Base-by-base conservation (phyloP, 257 asterid species). In the Osmanthus fragrans region DNA sequence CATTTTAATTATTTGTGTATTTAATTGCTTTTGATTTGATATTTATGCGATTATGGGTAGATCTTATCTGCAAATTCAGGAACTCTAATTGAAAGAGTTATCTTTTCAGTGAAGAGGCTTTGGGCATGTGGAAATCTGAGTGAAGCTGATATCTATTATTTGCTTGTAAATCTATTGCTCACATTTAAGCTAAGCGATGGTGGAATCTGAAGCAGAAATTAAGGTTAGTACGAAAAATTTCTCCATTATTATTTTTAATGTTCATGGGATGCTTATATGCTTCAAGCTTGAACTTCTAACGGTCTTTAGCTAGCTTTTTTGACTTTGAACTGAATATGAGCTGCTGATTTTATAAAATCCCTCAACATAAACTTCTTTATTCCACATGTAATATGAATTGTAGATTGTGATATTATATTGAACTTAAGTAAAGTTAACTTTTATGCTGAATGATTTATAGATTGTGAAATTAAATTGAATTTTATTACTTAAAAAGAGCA, bases 131-230 rank as follows among this genome's bases (percentile, higher is more conserved):
- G 82, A 34, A 73, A 73, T 84, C 75, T 58, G 80, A 84, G 78
- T 89, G 86, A 86, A 84, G 79, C 79, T 77, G 34, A 21, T 70
- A 71, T 68, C 65, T 30, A 30, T 66, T 30, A 30, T 66, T 70
- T 81, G 66, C 81, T 73, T 83, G 84, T 72, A 83, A 80, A 80
- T 77, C 81, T 66, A 60, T 80, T 79, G 88, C 72, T 77, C 73
- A 33, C 10, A 29, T 77, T 72, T 71, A 74, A 85, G 81, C 83
- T 49, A 56, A 77, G 82, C 49, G 79, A 75, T 77, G 70, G 92
- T 94, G 98, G 97, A 94, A 82, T 80, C 93, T 66, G 98, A 90
- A 86, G 88, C 86, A 56, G 97, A 92, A 85, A 80, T 74, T 73
- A 92, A 91, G 98, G 97, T 94, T 83, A 79, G 96, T 86, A 37